Evolutionary conservation across 768 basidiomycete species (phyloP), one percentile per base, ranked within the genome.

Genomic region (Tricholoma bakamatsutake): DNA sequence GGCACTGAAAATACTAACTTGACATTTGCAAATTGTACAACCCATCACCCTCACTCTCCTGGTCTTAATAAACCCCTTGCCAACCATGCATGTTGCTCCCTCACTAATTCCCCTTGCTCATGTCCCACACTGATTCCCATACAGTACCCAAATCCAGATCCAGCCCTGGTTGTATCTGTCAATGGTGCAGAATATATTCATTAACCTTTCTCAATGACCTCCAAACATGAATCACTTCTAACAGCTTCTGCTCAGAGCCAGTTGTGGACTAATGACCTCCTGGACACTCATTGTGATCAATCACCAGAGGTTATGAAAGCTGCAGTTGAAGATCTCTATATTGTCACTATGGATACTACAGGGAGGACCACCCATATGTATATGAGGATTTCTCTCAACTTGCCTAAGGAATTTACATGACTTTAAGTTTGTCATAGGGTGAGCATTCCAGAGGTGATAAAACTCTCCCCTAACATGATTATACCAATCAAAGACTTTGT

Each of bases 311-410:
- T 47, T 30, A 47, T 11, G 30, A 28, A 47, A 47, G 46, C 13
- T 30, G 27, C 30, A 28, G 46, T 31, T 47, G 46, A 51, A 51
- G 50, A 51, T 40, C 50, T 51, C 11, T 51, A 24, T 51, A 51
- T 51, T 51, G 18, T 35, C 21, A 15, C 34, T 51, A 35, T 34
- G 50, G 50, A 40, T 51, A 51, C 30, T 33, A 13, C 34, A 18
- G 37, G 50, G 50, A 10, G 15, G 50, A 51, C 37, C 18, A 3
- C 18, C 50, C 50, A 24, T 51, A 51, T n/a, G n/a, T n/a, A n/a
- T 37, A 35, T n/a, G 8, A 7, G 34, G 1, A 18, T 35, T 40
- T 4, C 39, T 35, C 12, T 51, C n/a, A 17, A 18, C 6, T 13
- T 4, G 6, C 34, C 50, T 15, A 35, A 35, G 30, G 15, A 35